These are phyloP conservation scores for Fusarium sp. DNA, from an alignment of 2,329 filamentous ascomycete species.

Conservation along the genomic window DNA sequence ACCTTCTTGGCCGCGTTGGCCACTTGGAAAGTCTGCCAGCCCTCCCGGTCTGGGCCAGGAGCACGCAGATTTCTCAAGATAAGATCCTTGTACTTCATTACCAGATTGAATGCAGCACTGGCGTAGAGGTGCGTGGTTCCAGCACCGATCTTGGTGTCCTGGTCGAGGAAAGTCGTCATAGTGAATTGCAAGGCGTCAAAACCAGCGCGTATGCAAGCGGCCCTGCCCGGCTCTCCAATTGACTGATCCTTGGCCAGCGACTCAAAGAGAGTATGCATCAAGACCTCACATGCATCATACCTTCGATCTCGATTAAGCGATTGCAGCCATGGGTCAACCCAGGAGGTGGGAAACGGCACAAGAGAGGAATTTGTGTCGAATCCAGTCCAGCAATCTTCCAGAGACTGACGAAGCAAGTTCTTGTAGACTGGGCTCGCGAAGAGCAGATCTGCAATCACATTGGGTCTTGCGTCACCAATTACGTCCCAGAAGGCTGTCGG, in stretches of 20 bases:
- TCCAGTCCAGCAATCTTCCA: constrained; percentile 57
- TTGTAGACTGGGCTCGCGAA: constrained; percentile 78
- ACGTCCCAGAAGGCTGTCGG: constrained; percentile 89
- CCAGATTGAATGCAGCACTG: constrained; percentile 73
- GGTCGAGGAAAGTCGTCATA: constrained; percentile 66
- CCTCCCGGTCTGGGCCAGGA: constrained; percentile 44
- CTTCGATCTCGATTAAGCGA: constrained; percentile 83
- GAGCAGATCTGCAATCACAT: constrained; percentile 85
- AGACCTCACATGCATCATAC: constrained; percentile 82
- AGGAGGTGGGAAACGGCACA: constrained; percentile 76
- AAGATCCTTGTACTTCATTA: constrained; percentile 71
- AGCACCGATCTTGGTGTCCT: constrained; percentile 57
- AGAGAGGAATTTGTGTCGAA: constrained; percentile 59
- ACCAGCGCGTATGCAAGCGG: constrained; percentile 73
- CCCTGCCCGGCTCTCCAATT: constrained; percentile 68
- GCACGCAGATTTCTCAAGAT: constrained; percentile 58
- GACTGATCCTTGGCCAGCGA: constrained; percentile 66
- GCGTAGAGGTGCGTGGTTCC: constrained; percentile 71
- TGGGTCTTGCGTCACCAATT: constrained; percentile 83
- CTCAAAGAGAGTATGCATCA: constrained; percentile 80
- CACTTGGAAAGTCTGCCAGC: constrained; percentile 55
- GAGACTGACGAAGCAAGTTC: constrained; percentile 70
- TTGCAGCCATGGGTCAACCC: constrained; percentile 81
- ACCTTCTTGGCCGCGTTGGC: constrained; percentile 58
- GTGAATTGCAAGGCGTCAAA: constrained; percentile 70